Percentiles rank a stretch among this genome's conserved stretches.
These are phyloP conservation scores for Dictyostelium brefeldianum DNA, from an alignment of 78 protist genomes.

Conservation along the genomic window DNA sequence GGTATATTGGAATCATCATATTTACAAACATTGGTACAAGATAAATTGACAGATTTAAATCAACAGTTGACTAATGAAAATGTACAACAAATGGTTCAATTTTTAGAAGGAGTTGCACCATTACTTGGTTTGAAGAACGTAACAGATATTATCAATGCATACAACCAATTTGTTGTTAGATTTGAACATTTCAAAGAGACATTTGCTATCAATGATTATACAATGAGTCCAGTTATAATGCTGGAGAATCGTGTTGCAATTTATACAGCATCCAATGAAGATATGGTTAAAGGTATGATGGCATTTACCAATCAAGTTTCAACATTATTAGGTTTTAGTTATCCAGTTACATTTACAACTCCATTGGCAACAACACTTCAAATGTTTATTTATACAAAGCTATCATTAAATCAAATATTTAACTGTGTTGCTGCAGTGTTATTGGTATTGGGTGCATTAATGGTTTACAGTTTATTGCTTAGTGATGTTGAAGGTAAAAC, in stretches of 20 bases:
- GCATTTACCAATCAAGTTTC: slow-evolving; percentile 66
- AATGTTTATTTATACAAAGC: slow-evolving; percentile 48
- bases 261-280: slow-evolving; percentile 52
- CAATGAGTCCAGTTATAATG: slow-evolving; percentile 68
- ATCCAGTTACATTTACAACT: slow-evolving; percentile 46
- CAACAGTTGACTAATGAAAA: background rate
- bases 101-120: background rate
- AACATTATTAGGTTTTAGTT: slow-evolving; percentile 27
- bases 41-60: background rate
- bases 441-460: slow-evolving; percentile 86
- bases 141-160: background rate
- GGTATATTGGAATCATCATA: slow-evolving; percentile 78
- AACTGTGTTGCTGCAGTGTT: slow-evolving; percentile 77
- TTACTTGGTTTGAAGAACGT: background rate
- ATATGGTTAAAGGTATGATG: slow-evolving; percentile 57
- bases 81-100: background rate
- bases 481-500: slow-evolving; percentile 94
- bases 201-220: background rate
- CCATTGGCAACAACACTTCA: slow-evolving; percentile 76
- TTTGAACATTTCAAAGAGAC: background rate
- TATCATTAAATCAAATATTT: slow-evolving; percentile 85
- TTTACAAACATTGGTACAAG: slow-evolving; percentile 9
- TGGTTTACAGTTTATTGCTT: slow-evolving; percentile 92
- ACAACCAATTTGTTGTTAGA: background rate
- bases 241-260: slow-evolving; percentile 47